Conservation (phyloP, 1,139 yeast genomes). For the Taphrina deformans region DNA sequence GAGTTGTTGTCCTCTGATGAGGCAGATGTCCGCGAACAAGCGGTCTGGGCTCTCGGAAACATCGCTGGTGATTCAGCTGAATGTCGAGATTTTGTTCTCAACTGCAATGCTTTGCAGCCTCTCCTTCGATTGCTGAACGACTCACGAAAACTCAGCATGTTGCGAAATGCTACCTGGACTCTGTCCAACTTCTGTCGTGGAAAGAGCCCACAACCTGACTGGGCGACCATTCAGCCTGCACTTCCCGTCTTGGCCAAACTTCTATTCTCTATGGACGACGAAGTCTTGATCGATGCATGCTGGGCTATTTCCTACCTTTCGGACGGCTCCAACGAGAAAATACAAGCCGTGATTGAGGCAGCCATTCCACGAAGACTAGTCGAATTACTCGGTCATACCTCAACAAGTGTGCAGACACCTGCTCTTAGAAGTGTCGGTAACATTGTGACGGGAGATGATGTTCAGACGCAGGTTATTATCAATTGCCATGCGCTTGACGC, state of each 20-base stretch:
- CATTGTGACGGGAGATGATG: slow-evolving; percentile 94
- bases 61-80: slow-evolving; percentile 95
- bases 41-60: slow-evolving; percentile 98
- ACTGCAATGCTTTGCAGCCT: slow-evolving; percentile 85
- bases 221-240: slow-evolving; percentile 79
- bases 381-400: slow-evolving; percentile 69
- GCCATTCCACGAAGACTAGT: slow-evolving; percentile 93
- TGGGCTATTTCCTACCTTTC: slow-evolving; percentile 97
- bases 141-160: slow-evolving; percentile 73
- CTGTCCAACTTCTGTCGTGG: slow-evolving; percentile 95
- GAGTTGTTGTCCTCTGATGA: slow-evolving; percentile 76
- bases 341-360: slow-evolving; percentile 95
- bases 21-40: slow-evolving; percentile 93
- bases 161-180: slow-evolving; percentile 98
- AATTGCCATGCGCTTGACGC: slow-evolving; percentile 91
- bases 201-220: slow-evolving; percentile 92
- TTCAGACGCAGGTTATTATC: slow-evolving; percentile 91
- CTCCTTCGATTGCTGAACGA: slow-evolving; percentile 75
- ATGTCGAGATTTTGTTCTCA: slow-evolving; percentile 83
- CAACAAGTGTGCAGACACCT: slow-evolving; percentile 90
- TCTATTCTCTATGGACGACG: slow-evolving; percentile 85
- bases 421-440: slow-evolving; percentile 97
- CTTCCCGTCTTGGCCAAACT: slow-evolving; percentile 89
- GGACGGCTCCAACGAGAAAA: slow-evolving; percentile 89
- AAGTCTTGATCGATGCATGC: slow-evolving; percentile 93